Evolutionary conservation across 169 alveolate genomes (phyloP), one percentile per base, ranked within the genome.

Genomic region (Eimeria zaria): DNA sequence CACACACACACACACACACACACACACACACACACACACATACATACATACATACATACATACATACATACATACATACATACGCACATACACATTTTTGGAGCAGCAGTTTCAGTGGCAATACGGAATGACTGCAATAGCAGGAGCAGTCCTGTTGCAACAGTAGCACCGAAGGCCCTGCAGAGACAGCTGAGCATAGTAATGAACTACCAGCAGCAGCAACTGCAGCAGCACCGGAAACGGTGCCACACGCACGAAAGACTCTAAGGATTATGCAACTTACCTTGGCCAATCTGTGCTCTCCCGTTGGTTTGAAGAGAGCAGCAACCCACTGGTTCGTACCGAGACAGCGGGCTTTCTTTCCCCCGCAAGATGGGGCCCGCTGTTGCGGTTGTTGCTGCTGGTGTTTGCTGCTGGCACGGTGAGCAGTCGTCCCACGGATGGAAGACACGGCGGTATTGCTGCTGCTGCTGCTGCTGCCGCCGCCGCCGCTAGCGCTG

Each of bases 271-370:
- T 22, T 48, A 48, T 24, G 89, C 20, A n/a, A 3, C 14, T 62
- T 87, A 87, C 93, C 93, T 87, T 87, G 16, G 93, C 93, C 64
- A 87, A 83, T 41, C 93, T 58, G 81, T 60, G 93, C 60, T 62
- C 58, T 58, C 93, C 93, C 46, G 93, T 87, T 20, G 93, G 93
- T 46, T 87, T 87, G 93, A 87, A 87, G 33, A 87, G 93, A 62
- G 93, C 93, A 39, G 93, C 93, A 41, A 87, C 93, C 93, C 93
- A 87, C 81, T 87, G 93, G 60, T 87, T 87, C 67, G 60, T 62
- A 64, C 93, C 44, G 44, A 87, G 93, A 48, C 81, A 87, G 48
- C 93, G 93, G 27, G 93, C 93, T 60, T 60, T 33, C 64, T 87
- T 87, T 33, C 81, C 93, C 22, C 93, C 93, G 36, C 83, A 48